A percentile compares a stretch with the other conserved stretches of the same genome.
phyloP scores from a whole-genome alignment of 257 asterid species.

The Ballota nigra region DNA sequence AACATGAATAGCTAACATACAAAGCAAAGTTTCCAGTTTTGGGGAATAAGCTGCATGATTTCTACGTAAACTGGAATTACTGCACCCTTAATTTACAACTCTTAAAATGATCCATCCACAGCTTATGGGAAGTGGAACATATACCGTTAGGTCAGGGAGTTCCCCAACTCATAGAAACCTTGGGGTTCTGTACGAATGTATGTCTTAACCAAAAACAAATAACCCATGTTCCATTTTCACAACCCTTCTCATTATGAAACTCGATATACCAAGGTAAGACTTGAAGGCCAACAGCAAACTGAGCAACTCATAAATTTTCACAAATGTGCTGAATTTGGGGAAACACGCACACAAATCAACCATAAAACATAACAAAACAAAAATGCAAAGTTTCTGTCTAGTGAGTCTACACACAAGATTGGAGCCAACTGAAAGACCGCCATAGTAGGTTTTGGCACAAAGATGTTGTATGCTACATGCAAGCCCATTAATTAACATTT shows the following conservation, averaged over 20 bases:
- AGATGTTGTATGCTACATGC: background rate
- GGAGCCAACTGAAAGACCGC: background rate
- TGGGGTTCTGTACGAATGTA: background rate
- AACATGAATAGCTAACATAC: background rate
- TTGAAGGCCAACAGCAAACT: background rate
- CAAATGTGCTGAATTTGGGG: background rate
- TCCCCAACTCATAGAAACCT: background rate
- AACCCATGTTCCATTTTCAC: slow-evolving; percentile 5
- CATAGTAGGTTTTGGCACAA: background rate
- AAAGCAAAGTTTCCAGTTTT: background rate
- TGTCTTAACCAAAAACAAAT: background rate
- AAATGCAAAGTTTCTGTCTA: background rate
- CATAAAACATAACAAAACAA: no score
- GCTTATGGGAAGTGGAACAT: no score
- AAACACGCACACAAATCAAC: background rate
- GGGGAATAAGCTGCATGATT: background rate
- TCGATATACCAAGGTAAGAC: background rate
- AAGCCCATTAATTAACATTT: slow-evolving; percentile 1
- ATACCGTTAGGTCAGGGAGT: no score
- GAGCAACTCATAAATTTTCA: background rate
- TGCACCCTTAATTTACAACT: background rate
- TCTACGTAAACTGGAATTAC: background rate
- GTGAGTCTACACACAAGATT: background rate
- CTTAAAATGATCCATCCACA: slow-evolving; percentile 5
- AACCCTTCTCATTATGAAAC: background rate